Base-by-base conservation (phyloP, 345 rosid species). In the Euphorbia tirucalli region DNA sequence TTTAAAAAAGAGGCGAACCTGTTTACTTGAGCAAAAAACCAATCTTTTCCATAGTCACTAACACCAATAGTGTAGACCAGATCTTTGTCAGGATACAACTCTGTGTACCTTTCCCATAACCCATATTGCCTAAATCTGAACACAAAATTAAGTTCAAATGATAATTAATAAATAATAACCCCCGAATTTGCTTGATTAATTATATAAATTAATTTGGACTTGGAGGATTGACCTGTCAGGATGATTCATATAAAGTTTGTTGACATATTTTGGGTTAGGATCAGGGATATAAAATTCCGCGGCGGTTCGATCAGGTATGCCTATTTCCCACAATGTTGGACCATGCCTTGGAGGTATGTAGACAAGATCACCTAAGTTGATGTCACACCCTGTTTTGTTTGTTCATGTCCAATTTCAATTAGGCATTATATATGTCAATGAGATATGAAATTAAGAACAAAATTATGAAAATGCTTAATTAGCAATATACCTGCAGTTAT, bases 311-410 rank as follows among this genome's bases (percentile, higher is more conserved):
- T 94, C 90, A 27, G 98, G 97, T 69, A 84, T 75, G 31, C 98
- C 98, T 11, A 94, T 92, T 76, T 94, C 97, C 98, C 98, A 94
- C 78, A 94, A 72, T 3, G 96, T 94, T 15, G 89, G 86, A 32
- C 98, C 97, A 64, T 87, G 84, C 76, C 98, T 89, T 58, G 96
- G 95, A 65, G 97, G 95, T 66, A 86, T 83, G 54, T 83, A 90
- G 3, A 87, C 77, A 28, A 94, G 73, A 77, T 85, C 85, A 43
- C 92, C 93, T 77, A 89, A 60, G 67, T 87, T 82, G 27, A 86
- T 74, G 65, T 84, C 75, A 68, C 76, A 77, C 66, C 89, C 97
- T 94, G 81, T 37, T n/a, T n/a, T n/a, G n/a, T n/a, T n/a, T n/a
- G n/a, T n/a, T n/a, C n/a, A n/a, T n/a, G n/a, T n/a, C n/a, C n/a